Base-by-base conservation (phyloP, 2,329 filamentous ascomycete genomes). In the Xylariaceae sp. region DNA sequence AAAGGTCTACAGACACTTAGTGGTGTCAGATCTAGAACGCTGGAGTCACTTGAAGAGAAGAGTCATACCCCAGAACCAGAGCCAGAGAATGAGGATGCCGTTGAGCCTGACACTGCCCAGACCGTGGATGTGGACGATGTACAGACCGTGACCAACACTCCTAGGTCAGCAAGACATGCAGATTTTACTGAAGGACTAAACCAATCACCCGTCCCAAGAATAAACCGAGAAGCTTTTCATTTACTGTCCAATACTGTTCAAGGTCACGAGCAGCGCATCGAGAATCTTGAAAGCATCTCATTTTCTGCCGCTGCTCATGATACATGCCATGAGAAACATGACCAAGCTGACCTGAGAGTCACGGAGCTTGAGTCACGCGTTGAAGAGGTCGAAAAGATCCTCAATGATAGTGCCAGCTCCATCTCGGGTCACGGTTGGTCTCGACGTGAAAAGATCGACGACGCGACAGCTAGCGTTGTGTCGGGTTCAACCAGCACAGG, bases 241-340 rank as follows among this genome's bases (percentile, higher is more conserved):
- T 76, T 79, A 41, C 63, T 86, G 6, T 75, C 79, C 3, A 78
- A 82, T 39, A 78, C 79, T n/a, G 79, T 88, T 57, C 76, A 82
- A 56, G 80, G 82, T 16, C 83, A 92, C 57, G 85, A 85, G 33
- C 79, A 83, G 49, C 86, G 90, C 1, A 72, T 94, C 11, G 87
- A 90, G 45, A 77, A 79, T 53, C 78, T 93, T 5, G 90, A 94
- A 72, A 90, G 82, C 47, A 78, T 83, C 1, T 92, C 88, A 0
- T 90, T 92, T 66, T 85, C 85, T 21, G 80, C 84, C 39, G 79
- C 81, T 16, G 81, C 82, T n/a, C 82, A 89, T 44, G 89, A 92
- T 19, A 87, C 90, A 33, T 84, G 90, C 45, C 78, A 86, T 16
- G 87, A 91, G 17, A 85, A 82, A 51, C 82, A 90, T 65, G 89